Evolutionary conservation across 2,329 filamentous ascomycete species (phyloP), one percentile per base, ranked within the genome.

Genomic region (Cladophialophora exuberans): DNA sequence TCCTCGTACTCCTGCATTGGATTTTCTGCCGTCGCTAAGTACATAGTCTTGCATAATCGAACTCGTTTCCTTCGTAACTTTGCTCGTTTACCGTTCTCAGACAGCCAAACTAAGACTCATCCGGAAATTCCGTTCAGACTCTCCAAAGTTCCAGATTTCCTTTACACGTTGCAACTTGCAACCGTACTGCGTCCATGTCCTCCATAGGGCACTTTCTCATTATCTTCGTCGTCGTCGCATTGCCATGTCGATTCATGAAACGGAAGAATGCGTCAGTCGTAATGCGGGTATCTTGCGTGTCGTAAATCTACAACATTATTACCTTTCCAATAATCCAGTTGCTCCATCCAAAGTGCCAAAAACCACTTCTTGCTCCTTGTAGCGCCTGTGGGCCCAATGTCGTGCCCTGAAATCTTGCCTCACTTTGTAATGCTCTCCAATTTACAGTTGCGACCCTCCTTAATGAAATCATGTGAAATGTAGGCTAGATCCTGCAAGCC

Each of bases 401-500:
- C 45, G 23, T 20, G 18, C 26, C 22, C 35, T 10, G 13, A 31
- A 31, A n/a, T 38, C 22, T 46, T 41, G 26, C 52, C 52, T 49
- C 44, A 49, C 52, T 44, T 10, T 17, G 31, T 7, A 15, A 31
- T 15, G 15, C 7, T 39, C 11, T 6, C 47, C 13, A 42, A 47
- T 41, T 10, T 28, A 7, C 22, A 35, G 30, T 20, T 10, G 23
- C 13, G 4, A 31, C 26, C 2, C 15, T 18, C 17, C 23, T 18
- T 18, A 43, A 31, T 22, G 10, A 36, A 18, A 41, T 35, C 30
- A 35, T 17, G 43, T 10, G 20, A 39, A 60, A n/a, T 45, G 57
- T 45, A 60, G 44, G 26, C 55, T 46, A 22, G 39, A 7, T 7
- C 38, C 28, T 23, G 36, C 26, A 4, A 43, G 42, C 26, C 22